Conservation (phyloP, 1,284 basidiomycete species). For the Paramarasmius palmivorus region DNA sequence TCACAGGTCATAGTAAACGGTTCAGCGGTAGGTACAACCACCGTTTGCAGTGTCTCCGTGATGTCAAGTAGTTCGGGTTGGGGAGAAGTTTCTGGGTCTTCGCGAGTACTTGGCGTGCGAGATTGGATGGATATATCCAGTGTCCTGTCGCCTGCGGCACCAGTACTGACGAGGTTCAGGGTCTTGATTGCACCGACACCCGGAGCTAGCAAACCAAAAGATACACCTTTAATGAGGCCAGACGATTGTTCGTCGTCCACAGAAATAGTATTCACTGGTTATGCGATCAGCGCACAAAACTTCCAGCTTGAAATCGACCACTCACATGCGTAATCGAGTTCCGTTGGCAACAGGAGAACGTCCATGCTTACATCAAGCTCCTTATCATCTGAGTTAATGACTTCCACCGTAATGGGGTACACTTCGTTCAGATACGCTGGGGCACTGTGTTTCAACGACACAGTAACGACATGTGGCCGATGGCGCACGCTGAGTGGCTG, state of each 20-base stretch:
- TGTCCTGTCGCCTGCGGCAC: conserved; percentile 62
- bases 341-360: conserved; percentile 76
- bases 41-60: conserved; percentile 63
- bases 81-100: conserved; percentile 16
- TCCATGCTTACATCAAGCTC: conserved; percentile 70
- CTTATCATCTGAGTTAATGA: conserved; percentile 69
- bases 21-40: conserved; percentile 57
- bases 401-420: conserved; percentile 66
- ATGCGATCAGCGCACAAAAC: neutral
- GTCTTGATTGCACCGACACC: conserved; percentile 58
- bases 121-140: conserved; percentile 80
- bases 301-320: conserved; percentile 12
- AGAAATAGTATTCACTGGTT: conserved; percentile 64
- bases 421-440: conserved; percentile 80
- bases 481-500: conserved; percentile 54
- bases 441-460: conserved; percentile 56
- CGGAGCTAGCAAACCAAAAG: conserved; percentile 61
- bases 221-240: conserved; percentile 71
- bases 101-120: conserved; percentile 28
- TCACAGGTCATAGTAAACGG: conserved; percentile 54
- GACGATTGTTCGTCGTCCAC: conserved; percentile 64
- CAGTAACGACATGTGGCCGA: conserved; percentile 56
- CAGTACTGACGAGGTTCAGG: conserved; percentile 57
- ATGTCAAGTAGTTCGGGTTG: conserved; percentile 35
- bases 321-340: conserved; percentile 74